These are phyloP conservation scores for Henckelia pumila DNA, from an alignment of 257 asterid species.

Conservation along the genomic window DNA sequence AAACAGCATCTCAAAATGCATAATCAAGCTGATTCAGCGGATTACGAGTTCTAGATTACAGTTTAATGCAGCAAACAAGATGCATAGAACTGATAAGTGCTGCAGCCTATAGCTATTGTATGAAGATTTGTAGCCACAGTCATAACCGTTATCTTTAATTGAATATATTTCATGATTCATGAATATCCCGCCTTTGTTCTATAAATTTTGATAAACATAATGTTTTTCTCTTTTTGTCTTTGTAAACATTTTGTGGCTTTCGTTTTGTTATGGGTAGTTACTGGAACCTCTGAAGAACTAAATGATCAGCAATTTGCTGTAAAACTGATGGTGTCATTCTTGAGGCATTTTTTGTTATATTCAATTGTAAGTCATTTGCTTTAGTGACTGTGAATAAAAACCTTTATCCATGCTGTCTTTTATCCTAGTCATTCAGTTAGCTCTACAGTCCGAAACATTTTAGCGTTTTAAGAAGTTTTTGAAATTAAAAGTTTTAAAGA, in stretches of 20 bases:
- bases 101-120: neutral
- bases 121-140: constrained; percentile 4
- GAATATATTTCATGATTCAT: too few relatives aligned
- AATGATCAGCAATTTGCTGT: neutral
- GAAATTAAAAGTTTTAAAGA: neutral
- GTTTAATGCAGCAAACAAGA: neutral
- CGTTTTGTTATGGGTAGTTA: neutral
- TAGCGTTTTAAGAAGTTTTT: too few relatives aligned
- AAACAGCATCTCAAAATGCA: neutral
- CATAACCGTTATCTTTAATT: too few relatives aligned
- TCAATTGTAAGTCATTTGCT: too few relatives aligned
- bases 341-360: neutral
- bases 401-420: neutral
- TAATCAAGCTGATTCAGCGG: neutral
- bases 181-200: too few relatives aligned
- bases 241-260: too few relatives aligned
- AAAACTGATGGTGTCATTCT: neutral
- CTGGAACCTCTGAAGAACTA: neutral
- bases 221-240: too few relatives aligned
- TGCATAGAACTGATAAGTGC: neutral
- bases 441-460: neutral
- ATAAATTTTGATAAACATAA: too few relatives aligned
- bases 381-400: constrained; percentile 1
- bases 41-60: neutral
- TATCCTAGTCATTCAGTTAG: neutral